Evolutionary conservation across 768 basidiomycete species (phyloP), one percentile per base, ranked within the genome.

Genomic region (Hemileccinum impolitum): DNA sequence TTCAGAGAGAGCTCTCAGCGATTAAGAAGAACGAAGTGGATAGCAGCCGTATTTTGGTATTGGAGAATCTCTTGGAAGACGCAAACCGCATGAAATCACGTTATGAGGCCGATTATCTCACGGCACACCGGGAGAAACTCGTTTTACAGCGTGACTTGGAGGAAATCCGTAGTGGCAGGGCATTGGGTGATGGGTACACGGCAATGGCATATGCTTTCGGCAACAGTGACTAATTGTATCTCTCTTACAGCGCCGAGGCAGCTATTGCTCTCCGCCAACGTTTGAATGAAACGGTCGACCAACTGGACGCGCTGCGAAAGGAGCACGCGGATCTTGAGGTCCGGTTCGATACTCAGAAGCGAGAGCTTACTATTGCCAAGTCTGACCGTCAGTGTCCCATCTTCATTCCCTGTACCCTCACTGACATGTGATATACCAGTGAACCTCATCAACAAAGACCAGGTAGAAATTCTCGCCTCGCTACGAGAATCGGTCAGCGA

Each of bases 51-150:
- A 70, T 94, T 6, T 65, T 93, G 15, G 90, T 95, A n/a, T 72
- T 96, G 23, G 92, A 97, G 70, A 94, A 91, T 61, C 71, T 95
- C 47, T 71, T 97, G 47, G 90, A 93, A 44, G 94, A 97, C 56
- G 90, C 94, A 25, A 94, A 87, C 53, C 75, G 88, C 54, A 86
- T 90, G 84, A 95, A 95, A 74, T 75, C 80, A 26, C 77, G 92
- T 26, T 95, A 95, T 59, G 93, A 97, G 66, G 71, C 75, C 17
- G 93, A 96, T 60, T 96, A 94, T 64, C 73, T 97, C 12, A 75
- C 82, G 2, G 83, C 84, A 14, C 93, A 95, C 64, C 75, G 91
- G 34, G 88, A 89, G 67, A 87, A 87, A 63, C 74, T 95, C 28
- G 75, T 87, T 4, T 65, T 95, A 28, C 84, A 90, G 62, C 79